Evolutionary conservation across 1,139 yeast genomes (phyloP).

Genomic region (Chernovozyma sophiae-reginae): DNA sequence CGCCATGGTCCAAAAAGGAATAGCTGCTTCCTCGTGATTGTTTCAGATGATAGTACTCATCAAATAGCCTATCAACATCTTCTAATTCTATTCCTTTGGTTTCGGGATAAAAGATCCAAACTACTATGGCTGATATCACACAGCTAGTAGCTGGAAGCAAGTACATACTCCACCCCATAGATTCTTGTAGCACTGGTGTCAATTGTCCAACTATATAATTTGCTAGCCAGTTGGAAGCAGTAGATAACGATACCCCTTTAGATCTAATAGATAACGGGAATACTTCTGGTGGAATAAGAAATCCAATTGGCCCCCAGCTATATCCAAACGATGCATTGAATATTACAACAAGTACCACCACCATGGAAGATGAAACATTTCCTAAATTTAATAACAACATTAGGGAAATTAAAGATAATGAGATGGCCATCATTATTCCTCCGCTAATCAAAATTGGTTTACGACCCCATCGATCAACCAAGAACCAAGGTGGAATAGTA

Average conservation of each 20-base stretch:
- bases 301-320: slow-evolving; percentile 58
- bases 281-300: slow-evolving; percentile 52
- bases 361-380: slow-evolving; percentile 37
- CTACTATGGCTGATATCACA: slow-evolving; percentile 44
- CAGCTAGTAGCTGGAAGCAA: slow-evolving; percentile 47
- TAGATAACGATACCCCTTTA: slow-evolving; percentile 51
- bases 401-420: slow-evolving; percentile 38
- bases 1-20: neutral
- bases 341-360: slow-evolving; percentile 45
- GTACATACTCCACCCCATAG: slow-evolving; percentile 49
- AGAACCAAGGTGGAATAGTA: slow-evolving; percentile 53
- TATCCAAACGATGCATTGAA: slow-evolving; percentile 53
- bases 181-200: slow-evolving; percentile 46
- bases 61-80: slow-evolving; percentile 83
- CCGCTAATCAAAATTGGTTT: slow-evolving; percentile 50
- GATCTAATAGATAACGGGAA: slow-evolving; percentile 51
- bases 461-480: slow-evolving; percentile 53
- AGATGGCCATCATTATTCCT: slow-evolving; percentile 43
- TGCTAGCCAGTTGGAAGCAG: slow-evolving; percentile 54
- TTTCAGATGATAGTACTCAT: slow-evolving; percentile 35
- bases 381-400: slow-evolving; percentile 34
- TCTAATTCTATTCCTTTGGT: slow-evolving; percentile 86
- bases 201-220: slow-evolving; percentile 53
- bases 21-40: neutral
- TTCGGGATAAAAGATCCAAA: slow-evolving; percentile 73